phyloP scores from a whole-genome alignment of 2,329 filamentous ascomycete species.

The Penicillium sp. region DNA sequence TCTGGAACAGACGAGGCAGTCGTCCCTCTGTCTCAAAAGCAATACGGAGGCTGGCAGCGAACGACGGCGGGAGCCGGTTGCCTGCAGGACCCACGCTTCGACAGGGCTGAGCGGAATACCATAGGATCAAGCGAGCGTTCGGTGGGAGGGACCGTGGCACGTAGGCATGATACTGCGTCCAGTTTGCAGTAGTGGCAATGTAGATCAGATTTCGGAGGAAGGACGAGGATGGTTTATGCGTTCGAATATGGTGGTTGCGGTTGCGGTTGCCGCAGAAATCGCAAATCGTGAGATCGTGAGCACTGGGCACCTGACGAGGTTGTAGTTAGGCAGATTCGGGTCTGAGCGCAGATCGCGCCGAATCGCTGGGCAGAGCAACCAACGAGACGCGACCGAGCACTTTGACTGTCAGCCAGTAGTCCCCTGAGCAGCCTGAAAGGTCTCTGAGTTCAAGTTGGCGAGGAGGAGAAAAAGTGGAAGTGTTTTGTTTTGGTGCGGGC shows the following conservation, averaged over 20 bases:
- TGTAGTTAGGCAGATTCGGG: slow-evolving; percentile 26
- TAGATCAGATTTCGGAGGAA: background rate
- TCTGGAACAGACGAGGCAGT: background rate
- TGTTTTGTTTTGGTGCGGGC: slow-evolving; percentile 31
- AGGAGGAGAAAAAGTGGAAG: slow-evolving; percentile 8
- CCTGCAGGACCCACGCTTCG: slow-evolving; percentile 17
- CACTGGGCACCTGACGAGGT: slow-evolving; percentile 31
- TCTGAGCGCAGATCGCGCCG: slow-evolving; percentile 25
- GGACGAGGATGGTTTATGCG: background rate
- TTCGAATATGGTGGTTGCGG: background rate
- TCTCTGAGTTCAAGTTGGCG: slow-evolving; percentile 16
- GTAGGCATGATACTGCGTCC: slow-evolving; percentile 7
- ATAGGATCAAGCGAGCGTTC: slow-evolving; percentile 5
- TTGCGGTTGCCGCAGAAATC: slow-evolving; percentile 8
- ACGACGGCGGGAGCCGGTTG: slow-evolving; percentile 15
- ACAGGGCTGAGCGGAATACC: slow-evolving; percentile 16
- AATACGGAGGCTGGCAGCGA: slow-evolving; percentile 2
- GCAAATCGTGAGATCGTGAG: slow-evolving; percentile 12
- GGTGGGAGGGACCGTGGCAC: slow-evolving; percentile 3
- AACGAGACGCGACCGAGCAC: slow-evolving; percentile 14
- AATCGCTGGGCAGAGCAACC: slow-evolving; percentile 14
- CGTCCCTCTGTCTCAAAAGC: background rate
- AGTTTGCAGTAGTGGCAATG: background rate
- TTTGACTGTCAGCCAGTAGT: slow-evolving; percentile 13
- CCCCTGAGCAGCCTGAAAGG: slow-evolving; percentile 8